These are phyloP conservation scores for Suillus discolor DNA, from an alignment of 768 basidiomycete genomes.

Conservation along the genomic window DNA sequence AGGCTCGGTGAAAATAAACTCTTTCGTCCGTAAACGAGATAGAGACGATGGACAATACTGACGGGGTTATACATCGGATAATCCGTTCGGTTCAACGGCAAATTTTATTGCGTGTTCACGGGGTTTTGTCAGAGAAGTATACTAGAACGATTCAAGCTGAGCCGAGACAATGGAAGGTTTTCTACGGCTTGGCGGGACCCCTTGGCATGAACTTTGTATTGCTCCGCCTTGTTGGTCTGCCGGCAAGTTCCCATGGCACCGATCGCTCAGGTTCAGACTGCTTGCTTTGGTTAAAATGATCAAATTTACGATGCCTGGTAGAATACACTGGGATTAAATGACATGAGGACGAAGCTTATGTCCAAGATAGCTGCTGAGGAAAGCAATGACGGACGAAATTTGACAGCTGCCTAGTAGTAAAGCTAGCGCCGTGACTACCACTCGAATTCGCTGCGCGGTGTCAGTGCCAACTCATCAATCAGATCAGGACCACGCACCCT, in stretches of 20 bases:
- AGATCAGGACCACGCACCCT: constrained; percentile 60
- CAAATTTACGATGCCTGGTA: constrained; percentile 10
- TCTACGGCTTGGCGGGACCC: not conserved
- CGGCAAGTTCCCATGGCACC: not conserved
- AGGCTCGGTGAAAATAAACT: not conserved
- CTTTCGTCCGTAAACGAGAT: not conserved
- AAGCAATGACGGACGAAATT: not conserved
- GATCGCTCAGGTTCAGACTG: not conserved
- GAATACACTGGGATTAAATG: constrained; percentile 20
- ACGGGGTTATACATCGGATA: not conserved
- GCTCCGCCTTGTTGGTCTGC: not conserved
- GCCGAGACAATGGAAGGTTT: not conserved
- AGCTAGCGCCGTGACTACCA: constrained; percentile 34
- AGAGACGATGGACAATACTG: not conserved
- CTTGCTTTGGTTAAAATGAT: not conserved
- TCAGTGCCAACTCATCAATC: constrained; percentile 7
- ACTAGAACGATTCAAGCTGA: not conserved
- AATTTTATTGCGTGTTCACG: not conserved
- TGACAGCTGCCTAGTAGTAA: not conserved
- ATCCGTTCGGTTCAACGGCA: constrained; percentile 4
- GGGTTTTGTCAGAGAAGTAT: not conserved
- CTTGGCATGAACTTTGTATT: not conserved
- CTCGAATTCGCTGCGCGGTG: constrained; percentile 42
- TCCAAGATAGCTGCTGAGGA: not conserved
- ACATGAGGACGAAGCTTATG: not conserved